phyloP scores from a whole-genome alignment of 1,284 basidiomycete genomes.

The Hemileia vastatrix region DNA sequence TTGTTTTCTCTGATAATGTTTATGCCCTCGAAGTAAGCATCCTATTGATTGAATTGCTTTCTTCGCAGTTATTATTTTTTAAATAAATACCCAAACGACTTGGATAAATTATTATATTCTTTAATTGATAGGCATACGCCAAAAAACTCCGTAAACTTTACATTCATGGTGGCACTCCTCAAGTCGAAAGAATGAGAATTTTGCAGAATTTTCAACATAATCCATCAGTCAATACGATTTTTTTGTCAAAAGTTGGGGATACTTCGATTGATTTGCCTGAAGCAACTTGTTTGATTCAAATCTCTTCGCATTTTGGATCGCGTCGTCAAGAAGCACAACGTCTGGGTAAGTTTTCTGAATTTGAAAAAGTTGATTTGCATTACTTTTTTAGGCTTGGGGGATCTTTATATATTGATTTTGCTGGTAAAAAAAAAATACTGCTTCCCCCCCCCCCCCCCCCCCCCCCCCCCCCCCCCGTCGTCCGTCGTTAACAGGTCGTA shows the following conservation, averaged over 20 bases:
- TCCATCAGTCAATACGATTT: slow-evolving; percentile 89
- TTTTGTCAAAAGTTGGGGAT: slow-evolving; percentile 97
- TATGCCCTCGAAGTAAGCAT: slow-evolving; percentile 85
- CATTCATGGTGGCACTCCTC: slow-evolving; percentile 93
- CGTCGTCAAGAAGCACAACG: slow-evolving; percentile 96
- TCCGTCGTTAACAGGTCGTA: slow-evolving; percentile 56
- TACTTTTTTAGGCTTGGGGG: slow-evolving; percentile 23
- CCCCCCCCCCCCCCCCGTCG: background rate
- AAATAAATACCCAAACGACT: background rate
- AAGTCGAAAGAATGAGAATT: slow-evolving; percentile 90
- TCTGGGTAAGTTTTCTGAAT: slow-evolving; percentile 58
- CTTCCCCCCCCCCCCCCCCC: background rate
- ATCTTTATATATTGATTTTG: no score
- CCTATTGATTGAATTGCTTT: slow-evolving; percentile 12
- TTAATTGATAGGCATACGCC: slow-evolving; percentile 79
- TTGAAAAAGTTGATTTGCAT: slow-evolving; percentile 16
- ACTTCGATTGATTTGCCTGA: slow-evolving; percentile 98
- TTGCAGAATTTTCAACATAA: slow-evolving; percentile 93
- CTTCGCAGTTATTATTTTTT: background rate
- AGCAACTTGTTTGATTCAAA: slow-evolving; percentile 97
- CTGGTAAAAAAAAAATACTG: background rate
- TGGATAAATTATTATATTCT: slow-evolving; percentile 20
- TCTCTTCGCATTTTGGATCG: slow-evolving; percentile 98
- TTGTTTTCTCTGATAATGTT: slow-evolving; percentile 98
- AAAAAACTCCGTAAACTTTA: slow-evolving; percentile 86